Conservation (phyloP, 495 filamentous ascomycete genomes). For the Aspergillus biplanus region DNA sequence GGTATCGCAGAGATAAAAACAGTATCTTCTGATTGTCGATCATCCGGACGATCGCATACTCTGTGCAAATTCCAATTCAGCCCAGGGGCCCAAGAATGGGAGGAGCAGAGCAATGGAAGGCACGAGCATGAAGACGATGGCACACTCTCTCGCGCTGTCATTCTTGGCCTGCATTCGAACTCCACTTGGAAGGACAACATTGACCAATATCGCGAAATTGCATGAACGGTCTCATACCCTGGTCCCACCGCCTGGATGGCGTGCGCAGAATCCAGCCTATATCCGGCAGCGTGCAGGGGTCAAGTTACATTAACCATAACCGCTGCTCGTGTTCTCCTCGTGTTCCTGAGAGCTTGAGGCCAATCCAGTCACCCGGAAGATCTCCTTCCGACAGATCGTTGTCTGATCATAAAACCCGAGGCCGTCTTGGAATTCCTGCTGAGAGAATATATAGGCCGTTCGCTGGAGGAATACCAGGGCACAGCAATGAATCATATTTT, state of each 20-base stretch:
- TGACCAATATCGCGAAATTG: too few species aligned
- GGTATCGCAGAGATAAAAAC: neutral
- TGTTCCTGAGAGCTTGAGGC: neutral
- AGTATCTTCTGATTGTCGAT: neutral
- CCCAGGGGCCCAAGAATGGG: neutral
- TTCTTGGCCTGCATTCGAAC: neutral
- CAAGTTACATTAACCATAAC: neutral
- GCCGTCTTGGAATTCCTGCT: neutral
- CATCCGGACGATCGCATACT: neutral
- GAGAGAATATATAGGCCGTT: neutral
- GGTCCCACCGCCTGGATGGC: neutral
- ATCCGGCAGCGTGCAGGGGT: neutral
- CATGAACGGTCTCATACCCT: neutral
- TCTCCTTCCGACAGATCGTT: neutral
- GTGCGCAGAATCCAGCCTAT: constrained; percentile 1
- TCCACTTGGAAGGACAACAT: neutral
- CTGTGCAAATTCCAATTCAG: neutral
- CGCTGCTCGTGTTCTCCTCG: neutral
- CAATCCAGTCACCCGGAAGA: neutral
- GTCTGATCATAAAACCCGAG: neutral
- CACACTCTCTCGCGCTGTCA: neutral
- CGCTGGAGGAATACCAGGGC: neutral
- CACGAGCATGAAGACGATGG: neutral
- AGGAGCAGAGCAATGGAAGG: neutral
- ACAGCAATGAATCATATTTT: neutral